These are phyloP conservation scores for Hirsutella thompsonii DNA, from an alignment of 2,329 filamentous ascomycete genomes.

Conservation along the genomic window DNA sequence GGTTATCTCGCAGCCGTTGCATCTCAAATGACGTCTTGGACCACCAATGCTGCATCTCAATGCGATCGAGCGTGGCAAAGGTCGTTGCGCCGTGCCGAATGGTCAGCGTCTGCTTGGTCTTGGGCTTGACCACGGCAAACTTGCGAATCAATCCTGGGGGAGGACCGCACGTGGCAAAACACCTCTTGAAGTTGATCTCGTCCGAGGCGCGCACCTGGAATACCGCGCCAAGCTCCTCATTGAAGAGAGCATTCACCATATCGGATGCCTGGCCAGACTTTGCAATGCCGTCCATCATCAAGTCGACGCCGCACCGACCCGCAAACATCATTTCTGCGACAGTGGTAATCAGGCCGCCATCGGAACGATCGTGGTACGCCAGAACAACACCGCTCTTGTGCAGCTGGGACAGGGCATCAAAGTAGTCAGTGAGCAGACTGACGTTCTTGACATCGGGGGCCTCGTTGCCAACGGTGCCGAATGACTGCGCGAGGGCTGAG, in stretches of 20 bases:
- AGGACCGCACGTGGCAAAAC: slow-evolving; percentile 82
- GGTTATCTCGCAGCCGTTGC: slow-evolving; percentile 83
- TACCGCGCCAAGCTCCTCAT: slow-evolving; percentile 88
- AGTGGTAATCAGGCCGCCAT: slow-evolving; percentile 84
- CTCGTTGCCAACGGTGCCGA: slow-evolving; percentile 74
- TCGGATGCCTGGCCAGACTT: slow-evolving; percentile 48
- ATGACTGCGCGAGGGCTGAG: slow-evolving; percentile 80
- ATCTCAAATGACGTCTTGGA: slow-evolving; percentile 78
- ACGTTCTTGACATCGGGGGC: slow-evolving; percentile 76
- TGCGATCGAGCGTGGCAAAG: slow-evolving; percentile 56
- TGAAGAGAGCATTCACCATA: slow-evolving; percentile 74
- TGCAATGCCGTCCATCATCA: slow-evolving; percentile 65
- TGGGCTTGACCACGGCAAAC: slow-evolving; percentile 63
- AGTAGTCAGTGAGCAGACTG: slow-evolving; percentile 76
- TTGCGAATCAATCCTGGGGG: slow-evolving; percentile 70
- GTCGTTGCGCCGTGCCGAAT: slow-evolving; percentile 59
- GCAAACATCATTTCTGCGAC: slow-evolving; percentile 98
- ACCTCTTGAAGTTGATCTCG: slow-evolving; percentile 74
- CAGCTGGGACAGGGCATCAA: slow-evolving; percentile 64
- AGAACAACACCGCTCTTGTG: slow-evolving; percentile 55
- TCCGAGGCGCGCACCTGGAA: slow-evolving; percentile 86
- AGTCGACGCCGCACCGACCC: slow-evolving; percentile 74
- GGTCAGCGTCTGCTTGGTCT: slow-evolving; percentile 60
- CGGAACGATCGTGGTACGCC: slow-evolving; percentile 88
- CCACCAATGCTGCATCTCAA: slow-evolving; percentile 78